Base-by-base conservation (phyloP, 1,139 yeast genomes). In the Taphrina sp. region DNA sequence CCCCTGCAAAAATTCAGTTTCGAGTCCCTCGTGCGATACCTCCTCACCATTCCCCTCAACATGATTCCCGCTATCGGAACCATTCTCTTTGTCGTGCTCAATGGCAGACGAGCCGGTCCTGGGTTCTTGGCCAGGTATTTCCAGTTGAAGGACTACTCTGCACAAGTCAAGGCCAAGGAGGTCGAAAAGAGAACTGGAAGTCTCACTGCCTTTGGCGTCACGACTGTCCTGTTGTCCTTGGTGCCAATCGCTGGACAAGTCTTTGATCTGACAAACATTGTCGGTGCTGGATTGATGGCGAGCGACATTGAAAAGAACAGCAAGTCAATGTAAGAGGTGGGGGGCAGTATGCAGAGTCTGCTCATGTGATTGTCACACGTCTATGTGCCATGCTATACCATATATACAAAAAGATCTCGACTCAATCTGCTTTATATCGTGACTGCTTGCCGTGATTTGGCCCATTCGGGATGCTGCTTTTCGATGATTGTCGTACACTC, bases 231-330 rank as follows among this genome's bases (percentile, higher is more conserved):
- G 43, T 29, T 52, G 14, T 49, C 49, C 10, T 38, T 52, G 31
- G 46, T 52, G 8, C 56, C 56, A 19, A 49, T 52, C 33, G 56
- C 35, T 23, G 39, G 39, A 16, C 49, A 42, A 19, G 45, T 34
- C 31, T 42, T 43, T 19, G 56, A 42, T 5, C 36, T 34, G 31
- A 42, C 56, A 16, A 52, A 42, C 22, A 36, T 44, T 12, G 56
- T 52, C 12, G 56, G 56, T 17, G 56, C 56, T 17, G 56, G 49
- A 3, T 44, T 52, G 24, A 33, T 42, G 46, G 56, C 56, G 79
- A 80, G 67, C 70, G 78, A 65, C 72, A 77, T 58, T 83, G 82
- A 59, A 95, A 86, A 65, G 95, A 86, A 65, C 80, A 29, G 20
- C 26, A 43, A 43, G 28, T 16, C 16, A 3, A 43, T 43, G 47